Base-by-base conservation (phyloP, 176 grass and related monocot species). In the maize (Zea mays) region DNA sequence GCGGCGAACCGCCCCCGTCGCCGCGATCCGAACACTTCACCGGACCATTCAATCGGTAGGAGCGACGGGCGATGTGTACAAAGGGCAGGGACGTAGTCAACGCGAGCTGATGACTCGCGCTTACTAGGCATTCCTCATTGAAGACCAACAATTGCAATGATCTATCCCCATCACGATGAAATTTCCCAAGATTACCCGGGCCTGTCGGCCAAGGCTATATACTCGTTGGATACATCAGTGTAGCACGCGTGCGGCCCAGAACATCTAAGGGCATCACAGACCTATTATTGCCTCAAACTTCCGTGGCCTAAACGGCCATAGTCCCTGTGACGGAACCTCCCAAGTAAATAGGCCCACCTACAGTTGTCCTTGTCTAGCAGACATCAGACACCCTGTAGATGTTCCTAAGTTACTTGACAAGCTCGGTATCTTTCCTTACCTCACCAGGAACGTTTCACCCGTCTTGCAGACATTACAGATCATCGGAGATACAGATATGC, bases 181-280 rank as follows among this genome's bases (percentile, higher is more conserved):
- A 89, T 89, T 89, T 88, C 73, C 64, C 75, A 90, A 90, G 85
- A 90, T 93, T 93, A 90, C 85, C 79, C 79, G 52, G 74, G 82
- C 85, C 75, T 88, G 73, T 94, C 83, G 67, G 71, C 88, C 91
- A 90, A 90, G 85, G 88, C 79, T 88, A 90, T 88, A 90, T 83
- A 88, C 91, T 94, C 72, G 67, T 88, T 90, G 85, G 71, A 90
- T 90, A 90, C 91, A 94, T 90, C 82, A 90, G 76, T 86, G 91
- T 94, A 94, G 91, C 83, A 76, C 55, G 60, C 71, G 75, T 94
- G 85, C 79, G 75, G 85, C 85, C 88, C 79, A 82, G 67, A 94
- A 94, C 88, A 94, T 90, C 92, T 94, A 94, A 90, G 88, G 92
- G 92, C 88, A 88, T 94, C 92, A 94, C 76, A 88, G 83, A 88